Conservation (phyloP, 2,329 filamentous ascomycete species). For the Tolypocladium amazonense region DNA sequence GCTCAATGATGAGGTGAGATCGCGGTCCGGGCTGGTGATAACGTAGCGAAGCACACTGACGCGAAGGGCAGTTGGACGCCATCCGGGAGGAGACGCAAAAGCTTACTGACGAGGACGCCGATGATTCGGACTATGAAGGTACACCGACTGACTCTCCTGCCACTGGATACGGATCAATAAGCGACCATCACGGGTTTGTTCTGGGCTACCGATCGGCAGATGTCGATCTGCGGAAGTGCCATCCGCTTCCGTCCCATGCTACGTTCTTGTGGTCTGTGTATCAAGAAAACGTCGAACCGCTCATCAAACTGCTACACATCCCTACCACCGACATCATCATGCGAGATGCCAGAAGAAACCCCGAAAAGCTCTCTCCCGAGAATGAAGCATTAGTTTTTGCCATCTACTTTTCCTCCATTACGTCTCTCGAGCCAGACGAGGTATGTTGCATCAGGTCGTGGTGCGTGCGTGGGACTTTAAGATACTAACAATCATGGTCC, state of each 20-base stretch:
- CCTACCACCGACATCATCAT: slow-evolving; percentile 54
- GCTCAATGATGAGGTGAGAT: slow-evolving; percentile 58
- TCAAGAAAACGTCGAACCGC: slow-evolving; percentile 62
- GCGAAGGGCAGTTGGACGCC: slow-evolving; percentile 18
- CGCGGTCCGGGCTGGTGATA: neutral
- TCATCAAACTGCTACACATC: slow-evolving; percentile 62
- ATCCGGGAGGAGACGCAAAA: slow-evolving; percentile 39
- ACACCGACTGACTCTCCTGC: slow-evolving; percentile 33
- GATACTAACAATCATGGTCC: neutral
- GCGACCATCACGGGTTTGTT: slow-evolving; percentile 61
- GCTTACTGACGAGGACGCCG: slow-evolving; percentile 32
- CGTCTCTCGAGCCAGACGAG: slow-evolving; percentile 49
- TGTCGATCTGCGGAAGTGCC: slow-evolving; percentile 53
- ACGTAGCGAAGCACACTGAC: neutral
- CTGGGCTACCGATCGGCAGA: slow-evolving; percentile 63
- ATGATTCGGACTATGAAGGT: slow-evolving; percentile 51
- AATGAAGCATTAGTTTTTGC: slow-evolving; percentile 55
- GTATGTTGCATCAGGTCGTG: slow-evolving; percentile 21
- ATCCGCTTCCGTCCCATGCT: slow-evolving; percentile 56
- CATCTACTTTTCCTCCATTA: slow-evolving; percentile 48
- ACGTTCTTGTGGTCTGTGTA: slow-evolving; percentile 60
- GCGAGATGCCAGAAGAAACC: slow-evolving; percentile 47
- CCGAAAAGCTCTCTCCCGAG: slow-evolving; percentile 43
- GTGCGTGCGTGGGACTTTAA: neutral
- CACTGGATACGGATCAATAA: slow-evolving; percentile 16